Percentiles rank a stretch among this genome's conserved stretches.
These are phyloP conservation scores for Naematelia aurantialba DNA, from an alignment of 768 basidiomycete genomes.

Conservation along the genomic window DNA sequence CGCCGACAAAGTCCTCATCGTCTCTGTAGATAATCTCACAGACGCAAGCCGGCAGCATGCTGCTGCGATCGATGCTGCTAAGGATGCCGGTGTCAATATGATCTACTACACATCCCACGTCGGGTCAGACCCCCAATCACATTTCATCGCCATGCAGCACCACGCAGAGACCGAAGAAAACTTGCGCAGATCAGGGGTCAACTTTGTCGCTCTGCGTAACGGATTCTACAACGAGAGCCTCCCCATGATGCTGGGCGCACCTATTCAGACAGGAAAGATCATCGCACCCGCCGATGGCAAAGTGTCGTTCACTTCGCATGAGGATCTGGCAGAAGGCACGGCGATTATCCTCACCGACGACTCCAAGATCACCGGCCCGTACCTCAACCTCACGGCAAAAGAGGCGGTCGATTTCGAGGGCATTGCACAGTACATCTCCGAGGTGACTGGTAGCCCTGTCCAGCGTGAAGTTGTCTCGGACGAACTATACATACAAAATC, in stretches of 20 bases:
- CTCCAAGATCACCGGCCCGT: too few species aligned
- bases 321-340: conserved; percentile 52
- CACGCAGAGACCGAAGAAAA: conserved; percentile 50
- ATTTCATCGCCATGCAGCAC: conserved; percentile 48
- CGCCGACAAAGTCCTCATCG: conserved; percentile 49
- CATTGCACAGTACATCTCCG: conserved; percentile 35
- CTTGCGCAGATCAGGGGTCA: conserved; percentile 47
- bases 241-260: conserved; percentile 48
- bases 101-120: conserved; percentile 52
- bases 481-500: conserved; percentile 39
- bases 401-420: conserved; percentile 29
- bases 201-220: conserved; percentile 51
- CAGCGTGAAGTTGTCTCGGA: conserved; percentile 23
- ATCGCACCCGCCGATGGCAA: conserved; percentile 49
- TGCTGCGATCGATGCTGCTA: conserved; percentile 51
- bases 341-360: conserved; percentile 47
- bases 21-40: conserved; percentile 50
- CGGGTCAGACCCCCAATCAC: conserved; percentile 23
- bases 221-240: conserved; percentile 51
- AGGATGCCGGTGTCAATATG: conserved; percentile 45
- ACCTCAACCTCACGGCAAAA: background rate
- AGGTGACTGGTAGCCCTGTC: conserved; percentile 27
- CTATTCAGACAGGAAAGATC: conserved; percentile 22
- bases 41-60: conserved; percentile 47
- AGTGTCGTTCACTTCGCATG: conserved; percentile 50